phyloP scores from a whole-genome alignment of 1,284 basidiomycete genomes.

The Naganishia albida region DNA sequence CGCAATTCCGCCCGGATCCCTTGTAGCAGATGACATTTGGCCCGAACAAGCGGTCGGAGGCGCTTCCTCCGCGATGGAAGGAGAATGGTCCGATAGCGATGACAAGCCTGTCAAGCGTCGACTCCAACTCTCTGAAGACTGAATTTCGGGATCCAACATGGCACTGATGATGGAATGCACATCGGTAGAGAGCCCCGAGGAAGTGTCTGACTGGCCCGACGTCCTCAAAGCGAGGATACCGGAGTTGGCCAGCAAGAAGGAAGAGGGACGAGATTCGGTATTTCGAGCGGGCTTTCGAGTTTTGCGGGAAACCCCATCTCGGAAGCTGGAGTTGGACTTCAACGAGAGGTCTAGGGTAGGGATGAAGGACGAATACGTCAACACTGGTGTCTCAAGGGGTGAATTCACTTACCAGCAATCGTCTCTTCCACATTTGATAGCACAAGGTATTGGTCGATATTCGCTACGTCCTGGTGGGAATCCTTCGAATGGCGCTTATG shows the following conservation, averaged over 20 bases:
- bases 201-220: slow-evolving; percentile 4
- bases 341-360: slow-evolving; percentile 1
- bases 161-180: slow-evolving; percentile 25
- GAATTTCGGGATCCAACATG: slow-evolving; percentile 17
- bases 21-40: background rate
- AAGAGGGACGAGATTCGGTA: slow-evolving; percentile 9
- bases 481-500: no score
- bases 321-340: background rate
- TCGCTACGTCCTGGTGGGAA: background rate
- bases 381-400: background rate
- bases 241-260: slow-evolving; percentile 4
- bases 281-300: slow-evolving; percentile 6
- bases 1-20: background rate
- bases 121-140: background rate
- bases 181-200: slow-evolving; percentile 16
- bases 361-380: background rate
- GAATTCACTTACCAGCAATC: background rate
- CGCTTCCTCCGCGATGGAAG: background rate
- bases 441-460: slow-evolving; percentile 6
- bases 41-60: background rate
- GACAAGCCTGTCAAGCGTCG: slow-evolving; percentile 12
- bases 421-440: background rate
- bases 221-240: background rate
- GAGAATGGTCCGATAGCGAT: background rate
- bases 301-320: background rate